These are phyloP conservation scores for Penicillium subrubescens DNA, from an alignment of 495 filamentous ascomycete species.

Conservation along the genomic window DNA sequence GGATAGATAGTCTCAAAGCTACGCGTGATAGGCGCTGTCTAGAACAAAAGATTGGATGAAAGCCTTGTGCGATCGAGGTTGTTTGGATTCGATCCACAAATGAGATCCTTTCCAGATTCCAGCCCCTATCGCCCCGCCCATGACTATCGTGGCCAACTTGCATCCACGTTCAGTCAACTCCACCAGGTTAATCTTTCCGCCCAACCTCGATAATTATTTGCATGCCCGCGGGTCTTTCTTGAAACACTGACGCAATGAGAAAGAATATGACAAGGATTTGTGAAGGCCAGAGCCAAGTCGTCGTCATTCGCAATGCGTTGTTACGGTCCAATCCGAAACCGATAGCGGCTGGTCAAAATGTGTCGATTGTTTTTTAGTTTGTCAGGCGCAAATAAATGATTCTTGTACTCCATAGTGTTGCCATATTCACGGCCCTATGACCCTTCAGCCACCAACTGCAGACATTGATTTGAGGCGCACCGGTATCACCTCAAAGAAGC, in stretches of 20 bases:
- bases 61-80: not conserved
- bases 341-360: not conserved
- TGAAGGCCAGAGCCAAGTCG: not conserved
- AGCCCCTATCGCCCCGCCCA: constrained; percentile 7
- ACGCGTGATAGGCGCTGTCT: not conserved
- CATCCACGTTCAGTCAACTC: not conserved
- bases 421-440: not conserved
- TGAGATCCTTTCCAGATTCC: not conserved
- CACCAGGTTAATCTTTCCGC: not conserved
- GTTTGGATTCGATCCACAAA: constrained; percentile 1
- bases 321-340: not conserved
- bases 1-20: constrained; percentile 1
- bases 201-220: not conserved
- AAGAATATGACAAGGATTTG: not conserved
- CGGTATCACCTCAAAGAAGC: not conserved
- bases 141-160: not conserved
- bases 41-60: not conserved
- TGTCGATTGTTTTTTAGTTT: no score
- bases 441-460: not conserved
- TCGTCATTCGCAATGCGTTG: not conserved
- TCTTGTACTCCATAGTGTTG: not conserved
- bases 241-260: constrained; percentile 2
- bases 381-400: not conserved
- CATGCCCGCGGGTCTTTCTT: not conserved
- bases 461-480: not conserved